Percentiles rank a stretch among this genome's conserved stretches.
phyloP scores from a whole-genome alignment of 805 yeast species.

The Candida andamanensis region DNA sequence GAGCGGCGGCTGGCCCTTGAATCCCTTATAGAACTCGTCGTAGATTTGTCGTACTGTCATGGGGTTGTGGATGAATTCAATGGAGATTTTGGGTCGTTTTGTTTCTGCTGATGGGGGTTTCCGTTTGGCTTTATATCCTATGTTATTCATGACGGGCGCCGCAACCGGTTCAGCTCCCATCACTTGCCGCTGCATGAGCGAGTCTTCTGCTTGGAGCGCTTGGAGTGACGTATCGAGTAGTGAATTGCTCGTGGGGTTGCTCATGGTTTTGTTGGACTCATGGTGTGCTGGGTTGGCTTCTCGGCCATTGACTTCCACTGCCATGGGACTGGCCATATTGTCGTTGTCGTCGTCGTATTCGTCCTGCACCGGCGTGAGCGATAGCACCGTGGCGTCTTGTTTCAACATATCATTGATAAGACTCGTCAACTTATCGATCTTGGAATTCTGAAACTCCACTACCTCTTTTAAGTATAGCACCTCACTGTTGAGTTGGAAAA shows the following conservation, averaged over 20 bases:
- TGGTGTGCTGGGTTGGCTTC: constrained; percentile 16
- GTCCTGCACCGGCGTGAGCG: constrained; percentile 12
- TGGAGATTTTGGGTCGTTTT: constrained; percentile 33
- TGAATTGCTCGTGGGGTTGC: too few species aligned
- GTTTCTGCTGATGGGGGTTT: not conserved
- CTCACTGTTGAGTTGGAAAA: constrained; percentile 22
- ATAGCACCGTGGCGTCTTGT: constrained; percentile 24
- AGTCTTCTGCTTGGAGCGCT: too few species aligned
- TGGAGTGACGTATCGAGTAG: too few species aligned
- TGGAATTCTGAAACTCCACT: constrained; percentile 32
- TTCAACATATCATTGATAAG: constrained; percentile 30
- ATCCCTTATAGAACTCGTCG: constrained; percentile 42
- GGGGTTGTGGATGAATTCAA: constrained; percentile 40
- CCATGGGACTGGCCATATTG: not conserved
- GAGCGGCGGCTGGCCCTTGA: constrained; percentile 39
- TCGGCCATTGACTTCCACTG: too few species aligned
- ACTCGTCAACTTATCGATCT: constrained; percentile 33
- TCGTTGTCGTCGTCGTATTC: too few species aligned
- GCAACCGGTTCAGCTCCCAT: too few species aligned
- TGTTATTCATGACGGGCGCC: constrained; percentile 2
- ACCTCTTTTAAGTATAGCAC: constrained; percentile 31
- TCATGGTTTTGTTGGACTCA: constrained; percentile 19
- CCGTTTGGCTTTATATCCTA: constrained; percentile 11
- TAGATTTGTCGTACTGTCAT: constrained; percentile 41
- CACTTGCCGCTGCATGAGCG: too few species aligned